Percentiles rank a stretch among this genome's conserved stretches.
Conservation (phyloP, 164 flowering plant genomes). For the Berberis thunbergii region DNA sequence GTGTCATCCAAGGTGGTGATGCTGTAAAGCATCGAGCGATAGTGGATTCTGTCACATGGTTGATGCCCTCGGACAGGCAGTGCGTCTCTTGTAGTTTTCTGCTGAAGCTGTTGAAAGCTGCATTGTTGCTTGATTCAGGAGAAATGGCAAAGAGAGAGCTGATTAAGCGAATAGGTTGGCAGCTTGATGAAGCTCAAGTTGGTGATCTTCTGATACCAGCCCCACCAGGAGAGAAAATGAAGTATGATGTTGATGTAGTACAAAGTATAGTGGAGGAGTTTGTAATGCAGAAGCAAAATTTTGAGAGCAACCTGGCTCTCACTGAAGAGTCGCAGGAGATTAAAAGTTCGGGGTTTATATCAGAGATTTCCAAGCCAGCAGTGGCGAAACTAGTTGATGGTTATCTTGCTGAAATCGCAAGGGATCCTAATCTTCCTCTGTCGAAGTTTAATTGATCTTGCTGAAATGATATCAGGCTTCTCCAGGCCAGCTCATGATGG, state of each 20-base stretch:
- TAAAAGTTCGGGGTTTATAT: constrained; percentile 40
- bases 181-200: constrained; percentile 78
- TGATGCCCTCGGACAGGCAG: constrained; percentile 71
- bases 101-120: constrained; percentile 66
- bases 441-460: constrained; percentile 52
- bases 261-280: constrained; percentile 63
- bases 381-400: constrained; percentile 84
- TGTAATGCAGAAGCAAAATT: constrained; percentile 38
- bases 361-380: constrained; percentile 73
- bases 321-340: constrained; percentile 40
- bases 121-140: constrained; percentile 40
- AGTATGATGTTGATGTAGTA: constrained; percentile 62
- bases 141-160: constrained; percentile 47
- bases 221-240: constrained; percentile 28
- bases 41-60: constrained; percentile 64
- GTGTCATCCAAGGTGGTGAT: constrained; percentile 33
- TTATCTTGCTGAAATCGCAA: constrained; percentile 76
- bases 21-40: constrained; percentile 25
- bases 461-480: constrained; percentile 51
- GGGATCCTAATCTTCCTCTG: constrained; percentile 64
- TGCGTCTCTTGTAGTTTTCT: constrained; percentile 70
- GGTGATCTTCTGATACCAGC: constrained; percentile 65
- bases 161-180: constrained; percentile 58
- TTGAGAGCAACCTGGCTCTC: constrained; percentile 23
- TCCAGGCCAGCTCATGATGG: constrained; percentile 72